Percentiles rank a stretch among this genome's conserved stretches.
Conservation (phyloP, 345 rosid genomes). For the Hevea brasiliensis region DNA sequence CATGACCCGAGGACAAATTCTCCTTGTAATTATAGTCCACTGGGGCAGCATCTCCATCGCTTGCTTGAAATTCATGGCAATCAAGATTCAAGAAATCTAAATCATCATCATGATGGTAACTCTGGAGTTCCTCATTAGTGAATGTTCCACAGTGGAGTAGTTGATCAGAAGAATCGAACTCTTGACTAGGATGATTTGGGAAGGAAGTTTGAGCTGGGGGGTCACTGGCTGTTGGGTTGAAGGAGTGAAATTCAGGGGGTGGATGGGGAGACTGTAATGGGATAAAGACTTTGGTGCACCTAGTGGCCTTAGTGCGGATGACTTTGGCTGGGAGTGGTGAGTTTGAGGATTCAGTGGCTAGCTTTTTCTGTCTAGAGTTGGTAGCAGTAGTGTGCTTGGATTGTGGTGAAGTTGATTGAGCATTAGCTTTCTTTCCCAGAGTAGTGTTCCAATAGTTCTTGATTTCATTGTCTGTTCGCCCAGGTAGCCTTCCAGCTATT, state of each 20-base stretch:
- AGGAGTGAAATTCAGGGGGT: background rate
- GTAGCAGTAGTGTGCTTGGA: background rate
- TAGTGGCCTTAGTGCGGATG: constrained; percentile 36
- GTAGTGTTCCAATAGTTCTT: constrained; percentile 66
- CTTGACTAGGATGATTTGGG: background rate
- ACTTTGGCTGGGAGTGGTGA: constrained; percentile 16
- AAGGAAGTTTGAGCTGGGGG: background rate
- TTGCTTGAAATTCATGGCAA: background rate
- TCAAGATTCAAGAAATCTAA: constrained; percentile 26
- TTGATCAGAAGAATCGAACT: background rate
- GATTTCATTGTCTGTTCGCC: constrained; percentile 74
- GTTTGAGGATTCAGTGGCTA: background rate
- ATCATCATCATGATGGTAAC: background rate
- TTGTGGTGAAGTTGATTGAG: constrained; percentile 3
- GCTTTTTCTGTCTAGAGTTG: background rate
- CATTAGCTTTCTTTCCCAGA: constrained; percentile 39
- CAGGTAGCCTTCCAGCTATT: constrained; percentile 66
- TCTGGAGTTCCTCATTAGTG: background rate
- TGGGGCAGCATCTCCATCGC: background rate
- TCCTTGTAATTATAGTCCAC: background rate
- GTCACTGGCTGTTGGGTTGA: background rate
- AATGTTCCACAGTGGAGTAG: background rate
- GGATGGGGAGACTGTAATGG: constrained; percentile 10
- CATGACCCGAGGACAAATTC: background rate
- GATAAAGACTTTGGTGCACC: constrained; percentile 26